Percentiles rank a stretch among this genome's conserved stretches.
Conservation (phyloP, 257 asterid genomes). For the Rehmannia glutinosa region DNA sequence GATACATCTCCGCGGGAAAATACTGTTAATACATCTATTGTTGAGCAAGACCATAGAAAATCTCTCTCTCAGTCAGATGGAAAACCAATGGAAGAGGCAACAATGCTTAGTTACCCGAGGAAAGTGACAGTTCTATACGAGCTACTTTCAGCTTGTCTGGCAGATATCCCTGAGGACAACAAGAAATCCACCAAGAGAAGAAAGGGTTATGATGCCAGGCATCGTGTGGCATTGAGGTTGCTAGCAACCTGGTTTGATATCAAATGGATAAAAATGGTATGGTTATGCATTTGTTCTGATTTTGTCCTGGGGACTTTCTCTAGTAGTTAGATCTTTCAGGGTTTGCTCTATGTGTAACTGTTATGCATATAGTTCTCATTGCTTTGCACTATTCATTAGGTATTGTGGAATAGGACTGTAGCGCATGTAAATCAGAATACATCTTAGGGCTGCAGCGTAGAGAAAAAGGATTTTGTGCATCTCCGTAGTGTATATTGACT, state of each 20-base stretch:
- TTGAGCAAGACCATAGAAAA: constrained; percentile 31
- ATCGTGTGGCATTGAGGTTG: constrained; percentile 85
- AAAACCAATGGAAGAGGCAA: constrained; percentile 59
- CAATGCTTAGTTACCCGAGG: constrained; percentile 51
- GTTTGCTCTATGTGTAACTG: not conserved
- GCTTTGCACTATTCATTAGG: no score
- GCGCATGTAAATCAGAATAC: no score
- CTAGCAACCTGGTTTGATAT: constrained; percentile 85
- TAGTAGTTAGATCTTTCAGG: not conserved
- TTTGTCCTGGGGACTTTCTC: no score
- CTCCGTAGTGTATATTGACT: no score
- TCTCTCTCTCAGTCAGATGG: constrained; percentile 42
- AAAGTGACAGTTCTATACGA: constrained; percentile 71
- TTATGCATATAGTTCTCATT: no score
- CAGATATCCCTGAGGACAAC: constrained; percentile 49
- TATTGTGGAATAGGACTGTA: no score
- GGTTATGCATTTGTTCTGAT: no score
- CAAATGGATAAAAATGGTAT: constrained; percentile 86
- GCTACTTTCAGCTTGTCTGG: constrained; percentile 87
- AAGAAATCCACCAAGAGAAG: constrained; percentile 45
- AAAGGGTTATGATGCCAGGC: constrained; percentile 88
- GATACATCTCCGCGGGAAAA: constrained; percentile 32
- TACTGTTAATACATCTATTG: constrained; percentile 26
- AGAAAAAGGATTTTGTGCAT: no score
- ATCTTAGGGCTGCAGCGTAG: no score